Base-by-base conservation (phyloP, 305 asterid genomes). In the Fraxinus paxiana region DNA sequence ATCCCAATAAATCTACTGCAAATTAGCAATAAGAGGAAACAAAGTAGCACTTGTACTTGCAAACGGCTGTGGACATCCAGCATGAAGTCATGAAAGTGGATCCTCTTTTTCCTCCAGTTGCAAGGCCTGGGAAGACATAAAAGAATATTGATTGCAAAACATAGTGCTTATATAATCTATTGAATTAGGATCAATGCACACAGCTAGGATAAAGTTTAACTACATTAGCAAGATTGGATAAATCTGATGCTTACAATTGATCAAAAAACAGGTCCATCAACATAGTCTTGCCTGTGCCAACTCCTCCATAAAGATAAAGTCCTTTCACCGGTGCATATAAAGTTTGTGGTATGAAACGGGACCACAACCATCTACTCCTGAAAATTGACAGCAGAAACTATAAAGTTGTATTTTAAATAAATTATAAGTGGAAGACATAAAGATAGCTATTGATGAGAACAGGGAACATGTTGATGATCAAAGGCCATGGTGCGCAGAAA, bases 221-320 rank as follows among this genome's bases (percentile, higher is more conserved):
- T 38, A 77, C 33, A 73, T 61, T 81, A 10, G 48, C 76, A 43
- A 84, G 82, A 78, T 72, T 76, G 26, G 46, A 59, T 13, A 22
- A 15, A 70, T 13, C 8, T 48, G 79, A 80, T 75, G 61, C 94
- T 92, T 87, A 94, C 98, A 94, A 84, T 78, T 92, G 98, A 75
- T 90, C 73, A 37, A 79, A 92, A 73, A 96, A 96, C 85, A 96
- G 80, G 90, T 96, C 99, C 99, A 96, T 96, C 86, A 96, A 82
- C 99, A 96, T 96, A 46, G 99, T 96, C 89, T 96, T 96, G 24
- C 99, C 99, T 24, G 99, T 96, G 83, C 99, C 99, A 67, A 96
- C 99, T 83, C 99, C 99, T 33, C 99, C 99, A 48, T 92, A 94
- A 43, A 96, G 97, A 88, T 96, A 96, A 78, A 96, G 96, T 81